phyloP scores from a whole-genome alignment of 805 yeast species.

The Zygotorulaspora danielsina region DNA sequence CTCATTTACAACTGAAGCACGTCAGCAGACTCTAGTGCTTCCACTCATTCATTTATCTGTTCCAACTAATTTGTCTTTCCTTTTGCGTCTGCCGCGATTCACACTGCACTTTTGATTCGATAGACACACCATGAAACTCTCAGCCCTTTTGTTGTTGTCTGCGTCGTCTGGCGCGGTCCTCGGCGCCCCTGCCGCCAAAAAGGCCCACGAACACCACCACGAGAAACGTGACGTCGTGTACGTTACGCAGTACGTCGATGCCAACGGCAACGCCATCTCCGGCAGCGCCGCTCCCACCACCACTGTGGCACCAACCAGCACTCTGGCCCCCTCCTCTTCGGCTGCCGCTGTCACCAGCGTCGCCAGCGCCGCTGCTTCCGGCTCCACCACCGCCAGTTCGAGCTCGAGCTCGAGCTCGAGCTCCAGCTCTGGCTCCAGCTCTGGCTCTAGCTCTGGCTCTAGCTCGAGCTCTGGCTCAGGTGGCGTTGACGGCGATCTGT shows the following conservation, averaged over 20 bases:
- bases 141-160: slow-evolving; percentile 22
- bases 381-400: slow-evolving; percentile 22
- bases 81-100: slow-evolving; percentile 5
- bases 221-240: slow-evolving; percentile 33
- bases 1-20: background rate
- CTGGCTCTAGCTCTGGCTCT: slow-evolving; percentile 32
- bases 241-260: slow-evolving; percentile 34
- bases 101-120: slow-evolving; percentile 1
- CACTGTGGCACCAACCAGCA: slow-evolving; percentile 21
- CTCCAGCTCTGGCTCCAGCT: slow-evolving; percentile 16
- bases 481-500: slow-evolving; percentile 52
- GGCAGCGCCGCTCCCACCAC: slow-evolving; percentile 14
- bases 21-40: slow-evolving; percentile 5
- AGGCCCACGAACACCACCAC: slow-evolving; percentile 21
- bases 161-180: slow-evolving; percentile 25
- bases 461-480: slow-evolving; percentile 36
- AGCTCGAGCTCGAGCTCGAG: slow-evolving; percentile 27
- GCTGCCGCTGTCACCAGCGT: slow-evolving; percentile 21
- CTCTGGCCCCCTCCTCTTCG: slow-evolving; percentile 20
- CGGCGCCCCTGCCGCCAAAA: slow-evolving; percentile 30
- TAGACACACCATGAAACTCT: slow-evolving; percentile 21
- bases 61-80: slow-evolving; percentile 15
- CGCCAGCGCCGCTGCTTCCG: slow-evolving; percentile 33
- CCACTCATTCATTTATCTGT: slow-evolving; percentile 9
- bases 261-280: slow-evolving; percentile 24